Base-by-base conservation (phyloP, 768 basidiomycete genomes). In the Auriscalpium microsporum region DNA sequence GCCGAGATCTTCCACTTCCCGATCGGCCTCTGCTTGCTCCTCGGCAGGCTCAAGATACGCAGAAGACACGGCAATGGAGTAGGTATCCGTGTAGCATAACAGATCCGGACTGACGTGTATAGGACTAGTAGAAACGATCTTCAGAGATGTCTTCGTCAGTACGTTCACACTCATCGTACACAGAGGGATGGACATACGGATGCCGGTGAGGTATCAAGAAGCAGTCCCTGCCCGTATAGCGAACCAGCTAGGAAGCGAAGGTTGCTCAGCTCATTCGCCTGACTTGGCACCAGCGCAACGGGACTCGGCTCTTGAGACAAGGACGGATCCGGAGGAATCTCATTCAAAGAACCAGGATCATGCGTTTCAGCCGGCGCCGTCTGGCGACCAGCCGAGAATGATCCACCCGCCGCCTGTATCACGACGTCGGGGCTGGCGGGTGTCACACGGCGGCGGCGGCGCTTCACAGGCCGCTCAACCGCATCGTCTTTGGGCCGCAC, bases 401-500 rank as follows among this genome's bases (percentile, higher is more conserved):
- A 55, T 23, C 52, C 44, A 34, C 48, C 42, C 14, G 52, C 52
- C 17, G 3, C 56, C 36, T 37, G 54, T 46, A 38, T 33, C 11
- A 45, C 16, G 36, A 42, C 28, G 6, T 46, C 56, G 19, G 48
- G 51, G 17, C 50, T 48, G 44, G 45, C 46, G 21, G 46, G 21
- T 13, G 57, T 51, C 28, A 35, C 13, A 8, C 33, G 14, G 28
- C 38, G 60, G 7, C 61, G 58, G 21, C 61, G 61, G 44, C 69
- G 54, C 28, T 65, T 60, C 55, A 53, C 52, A 35, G 56, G 52
- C 10, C 56, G 64, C 48, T 52, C 54, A 9, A 40, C 64, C 21
- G 72, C 74, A 42, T 73, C 70, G 21, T 64, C 57, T 50, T 77
- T 78, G 40, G 61, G 54, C 35, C 75, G 69, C 5, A 76, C 68